Evolutionary conservation across 2,329 filamentous ascomycete species (phyloP), one percentile per base, ranked within the genome.

Genomic region (Fusarium sp.): DNA sequence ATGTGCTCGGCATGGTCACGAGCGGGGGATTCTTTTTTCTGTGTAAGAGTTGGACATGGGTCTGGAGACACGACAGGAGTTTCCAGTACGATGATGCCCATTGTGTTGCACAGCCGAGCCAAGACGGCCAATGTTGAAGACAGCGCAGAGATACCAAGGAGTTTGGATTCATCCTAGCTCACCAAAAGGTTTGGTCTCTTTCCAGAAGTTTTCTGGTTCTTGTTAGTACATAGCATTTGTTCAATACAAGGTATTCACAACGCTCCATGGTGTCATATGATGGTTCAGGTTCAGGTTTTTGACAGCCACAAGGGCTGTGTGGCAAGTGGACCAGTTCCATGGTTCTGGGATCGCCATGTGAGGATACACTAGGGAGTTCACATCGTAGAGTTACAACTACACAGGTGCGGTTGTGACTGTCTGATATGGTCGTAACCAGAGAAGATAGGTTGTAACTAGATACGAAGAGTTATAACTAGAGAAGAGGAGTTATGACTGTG

Each of bases 211-310:
- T 59, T 63, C 66, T 67, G 58, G 56, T 62, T 64, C 66, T 71
- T 66, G 59, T 47, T 60, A 40, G 73, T 77, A 76, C 62, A 76
- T 76, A 73, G 62, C 73, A 54, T 70, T 47, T 57, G 42, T 75
- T 73, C 64, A 76, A 71, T 68, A 76, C 45, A 61, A 74, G 40
- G 67, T 57, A 69, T 71, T 77, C 35, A 67, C 65, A 63, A 29
- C 34, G 14, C 47, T 9, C n/a, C 2, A 40, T n/a, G 18, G 13
- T 20, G 37, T 20, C 13, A 45, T 22, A 9, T 16, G 10, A 31
- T 24, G 2, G 34, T 16, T 24, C 16, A 47, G 45, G 16, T 40
- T 31, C 1, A 24, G 7, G 5, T 24, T n/a, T n/a, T n/a, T n/a
- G n/a, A n/a, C n/a, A n/a, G n/a, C n/a, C n/a, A n/a, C n/a, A n/a